Base-by-base conservation (phyloP, 2,329 filamentous ascomycete species). In the Microdochium paspali region DNA sequence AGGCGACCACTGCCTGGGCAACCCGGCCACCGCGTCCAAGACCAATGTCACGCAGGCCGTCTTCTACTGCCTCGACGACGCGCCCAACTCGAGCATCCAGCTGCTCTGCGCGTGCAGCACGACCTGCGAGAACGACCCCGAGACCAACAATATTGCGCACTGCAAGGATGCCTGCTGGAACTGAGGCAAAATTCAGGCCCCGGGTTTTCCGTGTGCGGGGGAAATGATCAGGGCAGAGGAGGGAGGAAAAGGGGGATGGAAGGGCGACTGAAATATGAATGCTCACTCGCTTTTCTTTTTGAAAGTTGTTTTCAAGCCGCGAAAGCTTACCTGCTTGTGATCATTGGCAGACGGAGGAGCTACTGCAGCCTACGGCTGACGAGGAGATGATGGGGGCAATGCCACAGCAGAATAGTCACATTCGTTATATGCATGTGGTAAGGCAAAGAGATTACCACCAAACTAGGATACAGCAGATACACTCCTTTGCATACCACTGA, bases 151-250 rank as follows among this genome's bases (percentile, higher is more conserved):
- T 46, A 62, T 63, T 48, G 58, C 58, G 3, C 59, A 61, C 28
- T 62, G 59, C 49, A 56, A 61, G 40, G 54, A 54, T 20, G 51
- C 61, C 18, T 63, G 60, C 48, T 53, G 55, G 44, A 62, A 60
- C 35, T 21, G 18, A 12, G n/a, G n/a, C n/a, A n/a, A n/a, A 35
- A 9, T 18, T 35, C 6, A n/a, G n/a, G 6, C 10, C 10, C 10
- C 10, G 6, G 31, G 31, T 28, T 28, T 28, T 13, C 7, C 26
- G 7, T 7, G 7, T 13, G 7, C 7, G 26, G 7, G 26, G 13
- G 26, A 28, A 13, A 28, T 28, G 26, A 13, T 28, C 13, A 7
- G 7, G 26, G 13, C 7, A 28, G 26, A 28, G 26, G 26, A 15
- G 26, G 9, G 26, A 15, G 26, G 26, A 15, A 15, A 30, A 30